Evolutionary conservation across 1,284 basidiomycete species (phyloP).

Genomic region (Mycosarcoma maydis): DNA sequence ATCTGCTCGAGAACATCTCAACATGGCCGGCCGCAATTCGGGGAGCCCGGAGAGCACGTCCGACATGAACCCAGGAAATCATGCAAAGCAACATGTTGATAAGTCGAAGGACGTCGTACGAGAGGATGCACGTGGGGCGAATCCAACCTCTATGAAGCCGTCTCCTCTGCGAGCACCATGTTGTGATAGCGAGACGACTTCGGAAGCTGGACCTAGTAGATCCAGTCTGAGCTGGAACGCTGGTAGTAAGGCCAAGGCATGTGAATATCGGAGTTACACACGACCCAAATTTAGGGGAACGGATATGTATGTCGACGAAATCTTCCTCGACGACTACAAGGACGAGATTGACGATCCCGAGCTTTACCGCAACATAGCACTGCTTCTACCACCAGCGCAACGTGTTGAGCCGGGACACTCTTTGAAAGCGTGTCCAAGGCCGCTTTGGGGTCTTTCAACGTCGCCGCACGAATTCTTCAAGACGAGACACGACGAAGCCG

Average conservation of each 20-base stretch:
- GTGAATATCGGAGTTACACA: background rate
- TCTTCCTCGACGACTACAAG: background rate
- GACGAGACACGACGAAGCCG: no score
- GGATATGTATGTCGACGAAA: background rate
- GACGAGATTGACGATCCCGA: constrained; percentile 19
- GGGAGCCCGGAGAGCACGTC: constrained; percentile 2
- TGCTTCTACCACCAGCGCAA: constrained; percentile 19
- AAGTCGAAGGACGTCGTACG: background rate
- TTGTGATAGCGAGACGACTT: no score
- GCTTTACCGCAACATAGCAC: constrained; percentile 5
- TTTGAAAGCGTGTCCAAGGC: background rate
- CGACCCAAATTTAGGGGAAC: constrained; percentile 5
- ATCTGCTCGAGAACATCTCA: background rate
- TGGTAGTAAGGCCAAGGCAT: background rate
- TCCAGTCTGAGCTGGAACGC: no score
- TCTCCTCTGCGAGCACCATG: no score
- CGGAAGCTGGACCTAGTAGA: no score
- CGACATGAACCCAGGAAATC: background rate
- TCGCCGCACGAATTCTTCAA: background rate
- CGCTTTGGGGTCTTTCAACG: constrained; percentile 16
- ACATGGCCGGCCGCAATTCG: background rate
- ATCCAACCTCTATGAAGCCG: no score
- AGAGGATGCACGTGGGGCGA: background rate
- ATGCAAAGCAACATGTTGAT: background rate
- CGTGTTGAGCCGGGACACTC: no score